Percentiles rank a stretch among this genome's conserved stretches.
phyloP scores from a whole-genome alignment of 148 eudicot genomes.

The Selenicereus undatus region DNA sequence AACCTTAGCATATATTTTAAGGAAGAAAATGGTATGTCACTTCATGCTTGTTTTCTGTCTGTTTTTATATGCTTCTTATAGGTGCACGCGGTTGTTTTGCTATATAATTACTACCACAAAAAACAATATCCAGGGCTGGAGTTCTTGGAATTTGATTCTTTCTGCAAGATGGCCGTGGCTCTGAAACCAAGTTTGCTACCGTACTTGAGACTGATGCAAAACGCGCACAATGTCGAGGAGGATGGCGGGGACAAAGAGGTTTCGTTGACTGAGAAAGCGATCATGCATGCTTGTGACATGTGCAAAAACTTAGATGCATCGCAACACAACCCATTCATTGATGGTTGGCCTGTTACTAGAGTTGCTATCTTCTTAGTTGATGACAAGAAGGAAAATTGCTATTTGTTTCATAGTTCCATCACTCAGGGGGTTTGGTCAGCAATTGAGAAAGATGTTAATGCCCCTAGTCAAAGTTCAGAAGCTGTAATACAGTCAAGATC shows the following conservation, averaged over 20 bases:
- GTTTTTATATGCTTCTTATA: conserved; percentile 26
- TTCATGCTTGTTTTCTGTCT: conserved; percentile 13
- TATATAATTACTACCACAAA: conserved; percentile 85
- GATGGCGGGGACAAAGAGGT: conserved; percentile 43
- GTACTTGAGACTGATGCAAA: conserved; percentile 42
- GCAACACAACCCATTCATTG: conserved; percentile 34
- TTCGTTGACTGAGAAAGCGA: conserved; percentile 70
- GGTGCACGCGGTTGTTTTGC: conserved; percentile 90
- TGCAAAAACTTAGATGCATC: conserved; percentile 55
- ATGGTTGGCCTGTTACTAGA: conserved; percentile 63
- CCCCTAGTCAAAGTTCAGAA: conserved; percentile 20
- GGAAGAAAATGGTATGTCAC: neutral
- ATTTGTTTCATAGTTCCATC: conserved; percentile 46
- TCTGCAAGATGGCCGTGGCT: conserved; percentile 63
- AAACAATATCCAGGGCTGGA: conserved; percentile 45
- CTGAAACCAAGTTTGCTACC: conserved; percentile 46
- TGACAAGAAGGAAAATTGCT: conserved; percentile 53
- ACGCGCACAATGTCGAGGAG: conserved; percentile 28
- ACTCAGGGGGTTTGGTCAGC: conserved; percentile 86
- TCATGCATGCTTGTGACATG: conserved; percentile 62
- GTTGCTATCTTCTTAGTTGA: conserved; percentile 69
- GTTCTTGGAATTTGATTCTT: conserved; percentile 55
- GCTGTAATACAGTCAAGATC: conserved; percentile 20
- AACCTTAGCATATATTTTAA: neutral
- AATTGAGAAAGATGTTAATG: conserved; percentile 52